These are phyloP conservation scores for Aspergillus taichungensis DNA, from an alignment of 495 filamentous ascomycete species.

Conservation along the genomic window DNA sequence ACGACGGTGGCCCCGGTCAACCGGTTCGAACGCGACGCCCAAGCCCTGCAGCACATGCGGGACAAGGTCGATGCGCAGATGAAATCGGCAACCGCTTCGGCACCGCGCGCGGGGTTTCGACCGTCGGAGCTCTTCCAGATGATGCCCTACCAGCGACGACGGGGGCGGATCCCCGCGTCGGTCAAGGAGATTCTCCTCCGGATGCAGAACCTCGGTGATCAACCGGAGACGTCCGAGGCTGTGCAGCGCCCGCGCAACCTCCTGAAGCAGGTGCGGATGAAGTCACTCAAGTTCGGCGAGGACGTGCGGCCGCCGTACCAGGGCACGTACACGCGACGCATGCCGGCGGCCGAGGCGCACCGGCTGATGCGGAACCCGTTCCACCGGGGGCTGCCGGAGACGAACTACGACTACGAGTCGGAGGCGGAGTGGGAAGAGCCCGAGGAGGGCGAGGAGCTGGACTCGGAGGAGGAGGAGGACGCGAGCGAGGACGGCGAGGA, in stretches of 20 bases:
- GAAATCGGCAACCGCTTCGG: slow-evolving; percentile 17
- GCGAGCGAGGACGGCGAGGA: slow-evolving; percentile 43
- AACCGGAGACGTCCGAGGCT: slow-evolving; percentile 10
- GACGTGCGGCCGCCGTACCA: slow-evolving; percentile 88
- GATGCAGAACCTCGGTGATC: slow-evolving; percentile 32
- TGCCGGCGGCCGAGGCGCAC: slow-evolving; percentile 37
- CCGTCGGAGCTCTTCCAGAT: slow-evolving; percentile 52
- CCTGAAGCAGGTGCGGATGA: slow-evolving; percentile 58
- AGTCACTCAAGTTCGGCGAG: slow-evolving; percentile 71
- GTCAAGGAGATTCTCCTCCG: slow-evolving; percentile 60
- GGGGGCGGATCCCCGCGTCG: slow-evolving; percentile 43
- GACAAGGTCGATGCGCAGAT: slow-evolving; percentile 40
- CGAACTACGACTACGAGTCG: slow-evolving; percentile 93
- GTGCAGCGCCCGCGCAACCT: slow-evolving; percentile 34
- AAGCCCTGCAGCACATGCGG: slow-evolving; percentile 37
- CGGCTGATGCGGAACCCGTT: slow-evolving; percentile 66
- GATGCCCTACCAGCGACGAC: slow-evolving; percentile 39
- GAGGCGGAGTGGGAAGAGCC: slow-evolving; percentile 90
- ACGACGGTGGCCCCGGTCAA: slow-evolving; percentile 50
- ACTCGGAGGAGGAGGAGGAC: slow-evolving; percentile 72
- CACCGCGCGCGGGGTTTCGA: slow-evolving; percentile 34
- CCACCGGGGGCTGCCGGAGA: slow-evolving; percentile 49
- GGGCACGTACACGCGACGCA: slow-evolving; percentile 64
- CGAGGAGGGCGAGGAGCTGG: slow-evolving; percentile 70
- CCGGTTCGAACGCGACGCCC: slow-evolving; percentile 46